Conservation (phyloP, 2,329 filamentous ascomycete species). For the Dactylellina cionopaga region DNA sequence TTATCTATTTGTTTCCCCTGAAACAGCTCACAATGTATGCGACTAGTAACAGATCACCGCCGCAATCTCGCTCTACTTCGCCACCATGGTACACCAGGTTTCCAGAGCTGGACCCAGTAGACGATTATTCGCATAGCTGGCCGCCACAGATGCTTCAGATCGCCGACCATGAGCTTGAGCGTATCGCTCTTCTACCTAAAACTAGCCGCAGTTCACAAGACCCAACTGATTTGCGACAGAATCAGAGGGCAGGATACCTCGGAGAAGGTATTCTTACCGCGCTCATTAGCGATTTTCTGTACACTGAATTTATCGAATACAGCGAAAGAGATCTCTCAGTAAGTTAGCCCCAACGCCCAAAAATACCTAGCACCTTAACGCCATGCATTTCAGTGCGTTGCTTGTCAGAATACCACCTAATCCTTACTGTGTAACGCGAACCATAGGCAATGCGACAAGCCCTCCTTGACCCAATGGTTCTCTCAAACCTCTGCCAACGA, state of each 20-base stretch:
- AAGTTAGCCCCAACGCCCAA: neutral
- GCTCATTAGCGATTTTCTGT: constrained; percentile 38
- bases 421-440: neutral
- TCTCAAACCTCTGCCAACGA: constrained; percentile 54
- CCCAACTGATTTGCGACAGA: constrained; percentile 15
- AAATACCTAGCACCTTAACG: neutral
- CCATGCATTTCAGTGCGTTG: neutral
- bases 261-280: constrained; percentile 38
- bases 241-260: constrained; percentile 22
- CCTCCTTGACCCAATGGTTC: constrained; percentile 36
- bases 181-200: constrained; percentile 24
- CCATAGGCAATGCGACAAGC: constrained; percentile 50
- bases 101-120: constrained; percentile 14
- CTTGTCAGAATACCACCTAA: neutral
- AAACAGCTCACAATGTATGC: constrained; percentile 14
- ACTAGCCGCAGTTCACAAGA: constrained; percentile 11
- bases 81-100: constrained; percentile 42
- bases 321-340: constrained; percentile 12
- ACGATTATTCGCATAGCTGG: constrained; percentile 26
- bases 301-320: constrained; percentile 37
- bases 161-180: constrained; percentile 15
- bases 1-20: neutral
- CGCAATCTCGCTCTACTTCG: constrained; percentile 33
- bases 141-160: constrained; percentile 38
- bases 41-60: constrained; percentile 28